phyloP scores from a whole-genome alignment of 2,329 filamentous ascomycete genomes.

The Trichoderma sp. region DNA sequence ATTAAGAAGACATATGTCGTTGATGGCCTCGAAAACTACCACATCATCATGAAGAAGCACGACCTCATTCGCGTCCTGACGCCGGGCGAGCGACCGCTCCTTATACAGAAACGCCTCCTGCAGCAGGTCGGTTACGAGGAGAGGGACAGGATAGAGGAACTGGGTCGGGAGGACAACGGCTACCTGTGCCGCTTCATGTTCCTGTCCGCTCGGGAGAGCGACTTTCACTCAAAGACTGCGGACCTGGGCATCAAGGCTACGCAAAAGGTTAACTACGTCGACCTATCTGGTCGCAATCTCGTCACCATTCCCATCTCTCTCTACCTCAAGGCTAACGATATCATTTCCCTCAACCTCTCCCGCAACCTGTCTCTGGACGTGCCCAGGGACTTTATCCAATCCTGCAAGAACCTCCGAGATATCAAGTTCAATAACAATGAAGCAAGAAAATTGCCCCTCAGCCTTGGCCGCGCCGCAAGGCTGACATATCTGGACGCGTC shows the following conservation, averaged over 20 bases:
- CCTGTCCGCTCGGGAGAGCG: conserved; percentile 82
- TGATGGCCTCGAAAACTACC: conserved; percentile 89
- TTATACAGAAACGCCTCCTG: conserved; percentile 88
- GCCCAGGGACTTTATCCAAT: conserved; percentile 93
- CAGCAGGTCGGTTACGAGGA: conserved; percentile 91
- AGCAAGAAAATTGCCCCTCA: conserved; percentile 79
- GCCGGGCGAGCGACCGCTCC: conserved; percentile 76
- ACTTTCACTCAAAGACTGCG: conserved; percentile 67
- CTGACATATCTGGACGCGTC: conserved; percentile 92
- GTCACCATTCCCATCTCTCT: conserved; percentile 93
- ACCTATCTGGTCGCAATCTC: conserved; percentile 85
- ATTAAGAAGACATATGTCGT: conserved; percentile 93
- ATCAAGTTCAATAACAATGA: conserved; percentile 97
- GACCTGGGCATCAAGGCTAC: conserved; percentile 81
- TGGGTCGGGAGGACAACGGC: conserved; percentile 95
- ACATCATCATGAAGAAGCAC: conserved; percentile 93
- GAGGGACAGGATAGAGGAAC: conserved; percentile 84
- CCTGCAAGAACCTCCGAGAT: conserved; percentile 86
- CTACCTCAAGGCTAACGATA: conserved; percentile 88
- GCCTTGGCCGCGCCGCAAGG: conserved; percentile 76
- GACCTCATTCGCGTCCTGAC: conserved; percentile 82
- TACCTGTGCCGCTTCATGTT: conserved; percentile 97
- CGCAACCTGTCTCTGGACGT: conserved; percentile 90
- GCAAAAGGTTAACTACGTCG: conserved; percentile 92
- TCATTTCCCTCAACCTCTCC: conserved; percentile 92